phyloP scores from a whole-genome alignment of 2,329 filamentous ascomycete genomes.

The Fusarium sp. region DNA sequence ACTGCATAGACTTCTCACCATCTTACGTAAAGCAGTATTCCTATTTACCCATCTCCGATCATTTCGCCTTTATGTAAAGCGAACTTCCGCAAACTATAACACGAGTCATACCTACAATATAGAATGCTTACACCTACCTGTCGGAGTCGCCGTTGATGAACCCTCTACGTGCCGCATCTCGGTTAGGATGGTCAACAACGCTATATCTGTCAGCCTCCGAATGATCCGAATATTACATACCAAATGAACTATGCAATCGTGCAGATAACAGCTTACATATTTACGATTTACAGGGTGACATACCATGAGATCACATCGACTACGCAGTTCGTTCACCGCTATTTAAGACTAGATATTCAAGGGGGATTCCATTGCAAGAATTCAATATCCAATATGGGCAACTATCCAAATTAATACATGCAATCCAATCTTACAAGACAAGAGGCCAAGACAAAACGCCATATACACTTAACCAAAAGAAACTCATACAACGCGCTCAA shows the following conservation, averaged over 20 bases:
- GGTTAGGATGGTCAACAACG: constrained; percentile 2
- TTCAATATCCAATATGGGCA: not conserved
- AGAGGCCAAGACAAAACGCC: constrained; percentile 6
- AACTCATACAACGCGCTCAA: constrained; percentile 7
- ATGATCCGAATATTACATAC: constrained; percentile 17
- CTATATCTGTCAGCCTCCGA: constrained; percentile 15
- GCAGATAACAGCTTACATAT: constrained; percentile 1
- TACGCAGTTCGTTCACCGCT: constrained; percentile 10
- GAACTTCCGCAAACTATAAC: not conserved
- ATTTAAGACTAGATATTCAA: not conserved
- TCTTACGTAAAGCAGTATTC: not conserved
- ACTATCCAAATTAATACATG: not conserved
- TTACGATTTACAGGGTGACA: not conserved
- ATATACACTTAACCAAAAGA: constrained; percentile 5
- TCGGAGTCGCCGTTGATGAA: constrained; percentile 31
- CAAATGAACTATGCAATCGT: not conserved
- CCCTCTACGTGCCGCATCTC: constrained; percentile 6
- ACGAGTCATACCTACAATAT: not conserved
- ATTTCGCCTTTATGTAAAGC: not conserved
- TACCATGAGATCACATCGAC: not conserved
- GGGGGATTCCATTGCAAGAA: not conserved
- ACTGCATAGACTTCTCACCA: not conserved
- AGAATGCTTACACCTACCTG: constrained; percentile 22
- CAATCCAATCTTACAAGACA: not conserved
- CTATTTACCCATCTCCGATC: not conserved